phyloP scores from a whole-genome alignment of 192 early-diverging fungal genomes.

The Geranomyces michiganensis region DNA sequence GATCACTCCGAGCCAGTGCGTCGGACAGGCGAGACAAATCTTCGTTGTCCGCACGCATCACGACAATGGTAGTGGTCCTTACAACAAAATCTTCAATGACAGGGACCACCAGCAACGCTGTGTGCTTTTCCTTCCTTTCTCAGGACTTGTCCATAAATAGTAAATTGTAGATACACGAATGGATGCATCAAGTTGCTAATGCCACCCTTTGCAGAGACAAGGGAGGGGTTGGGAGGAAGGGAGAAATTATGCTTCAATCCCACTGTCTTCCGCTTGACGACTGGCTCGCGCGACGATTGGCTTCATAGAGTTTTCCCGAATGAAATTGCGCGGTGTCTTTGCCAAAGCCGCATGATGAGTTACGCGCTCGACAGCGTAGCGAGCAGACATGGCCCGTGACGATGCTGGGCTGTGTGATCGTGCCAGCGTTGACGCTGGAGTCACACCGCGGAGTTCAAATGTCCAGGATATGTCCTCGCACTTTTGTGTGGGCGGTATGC shows the following conservation, averaged over 20 bases:
- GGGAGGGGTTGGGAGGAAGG: no score
- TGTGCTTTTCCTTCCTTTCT: no score
- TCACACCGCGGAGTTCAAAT: constrained; percentile 36
- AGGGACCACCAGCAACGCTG: no score
- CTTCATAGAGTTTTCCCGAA: constrained; percentile 29
- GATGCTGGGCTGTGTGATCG: neutral
- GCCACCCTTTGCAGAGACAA: no score
- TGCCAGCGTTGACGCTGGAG: constrained; percentile 3
- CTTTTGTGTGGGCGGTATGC: neutral
- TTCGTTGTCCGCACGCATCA: no score
- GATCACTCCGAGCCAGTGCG: no score
- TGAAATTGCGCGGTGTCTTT: constrained; percentile 23
- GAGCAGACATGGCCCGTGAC: neutral
- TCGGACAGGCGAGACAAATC: no score
- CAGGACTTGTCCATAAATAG: no score
- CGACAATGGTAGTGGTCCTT: no score
- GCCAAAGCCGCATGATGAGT: neutral
- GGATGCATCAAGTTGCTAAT: no score
- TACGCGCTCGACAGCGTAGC: neutral
- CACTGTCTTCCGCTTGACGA: neutral
- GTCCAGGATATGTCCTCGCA: constrained; percentile 38
- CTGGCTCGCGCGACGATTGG: constrained; percentile 2
- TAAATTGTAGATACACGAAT: no score
- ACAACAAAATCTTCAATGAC: no score
- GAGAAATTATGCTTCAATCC: neutral